Conservation (phyloP, 2,329 filamentous ascomycete species). For the Hortaea sp. region DNA sequence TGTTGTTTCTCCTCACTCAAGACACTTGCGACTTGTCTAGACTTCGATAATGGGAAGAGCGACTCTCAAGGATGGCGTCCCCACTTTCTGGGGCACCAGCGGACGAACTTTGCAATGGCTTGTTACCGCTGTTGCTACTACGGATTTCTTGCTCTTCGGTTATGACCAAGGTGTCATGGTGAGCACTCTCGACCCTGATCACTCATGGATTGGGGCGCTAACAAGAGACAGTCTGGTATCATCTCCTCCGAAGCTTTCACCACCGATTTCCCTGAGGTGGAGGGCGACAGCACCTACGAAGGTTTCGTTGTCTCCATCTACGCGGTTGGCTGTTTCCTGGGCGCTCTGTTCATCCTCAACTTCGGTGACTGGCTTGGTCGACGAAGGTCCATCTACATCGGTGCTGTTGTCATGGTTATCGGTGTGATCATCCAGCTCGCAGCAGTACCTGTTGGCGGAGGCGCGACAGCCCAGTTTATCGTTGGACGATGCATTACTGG, state of each 20-base stretch:
- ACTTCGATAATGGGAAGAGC: too few species aligned
- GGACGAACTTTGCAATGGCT: slow-evolving; percentile 40
- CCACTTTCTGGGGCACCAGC: background rate
- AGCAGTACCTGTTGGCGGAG: slow-evolving; percentile 24
- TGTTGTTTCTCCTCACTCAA: too few species aligned
- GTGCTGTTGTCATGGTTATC: slow-evolving; percentile 29
- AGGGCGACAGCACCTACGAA: slow-evolving; percentile 32
- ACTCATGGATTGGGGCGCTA: slow-evolving; percentile 22
- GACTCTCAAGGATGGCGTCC: too few species aligned
- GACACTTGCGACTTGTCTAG: too few species aligned
- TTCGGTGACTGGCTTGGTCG: slow-evolving; percentile 30
- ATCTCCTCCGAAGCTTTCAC: slow-evolving; percentile 24
- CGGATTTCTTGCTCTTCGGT: slow-evolving; percentile 41
- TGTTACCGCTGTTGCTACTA: slow-evolving; percentile 51
- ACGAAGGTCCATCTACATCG: slow-evolving; percentile 28
- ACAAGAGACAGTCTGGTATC: slow-evolving; percentile 23
- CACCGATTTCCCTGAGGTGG: slow-evolving; percentile 35
- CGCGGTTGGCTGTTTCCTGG: slow-evolving; percentile 24
- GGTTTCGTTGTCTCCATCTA: slow-evolving; percentile 2
- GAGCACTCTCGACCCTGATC: slow-evolving; percentile 26
- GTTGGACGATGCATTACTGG: slow-evolving; percentile 42
- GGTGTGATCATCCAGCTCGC: slow-evolving; percentile 28
- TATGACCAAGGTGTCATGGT: slow-evolving; percentile 24
- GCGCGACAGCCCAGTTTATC: slow-evolving; percentile 32
- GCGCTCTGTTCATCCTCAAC: slow-evolving; percentile 25